These are phyloP conservation scores for Pestalotiopsis sp. DNA, from an alignment of 2,329 filamentous ascomycete genomes.

Conservation along the genomic window DNA sequence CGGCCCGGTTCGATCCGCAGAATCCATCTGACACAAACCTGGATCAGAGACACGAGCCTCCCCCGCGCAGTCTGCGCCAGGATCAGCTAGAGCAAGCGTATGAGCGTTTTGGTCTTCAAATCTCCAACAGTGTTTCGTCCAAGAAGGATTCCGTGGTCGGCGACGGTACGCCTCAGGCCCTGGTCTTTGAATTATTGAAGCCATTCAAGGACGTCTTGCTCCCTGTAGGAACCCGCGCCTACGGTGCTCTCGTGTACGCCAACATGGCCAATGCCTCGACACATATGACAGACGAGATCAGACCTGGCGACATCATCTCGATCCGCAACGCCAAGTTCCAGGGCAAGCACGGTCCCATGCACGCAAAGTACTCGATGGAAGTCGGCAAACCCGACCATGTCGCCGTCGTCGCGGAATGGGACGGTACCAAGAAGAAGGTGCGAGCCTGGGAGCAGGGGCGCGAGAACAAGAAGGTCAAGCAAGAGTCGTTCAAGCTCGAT, in stretches of 20 bases:
- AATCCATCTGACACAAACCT: constrained; percentile 74
- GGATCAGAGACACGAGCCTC: constrained; percentile 84
- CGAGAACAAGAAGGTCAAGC: constrained; percentile 90
- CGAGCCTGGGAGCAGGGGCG: constrained; percentile 93
- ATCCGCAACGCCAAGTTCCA: constrained; percentile 94
- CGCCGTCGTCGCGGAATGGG: constrained; percentile 91
- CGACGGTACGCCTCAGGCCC: constrained; percentile 77
- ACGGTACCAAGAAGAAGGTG: constrained; percentile 97
- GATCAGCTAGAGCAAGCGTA: constrained; percentile 92
- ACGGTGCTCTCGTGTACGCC: constrained; percentile 89
- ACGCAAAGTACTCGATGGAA: constrained; percentile 88
- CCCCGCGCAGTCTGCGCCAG: constrained; percentile 80
- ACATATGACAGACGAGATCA: constrained; percentile 88
- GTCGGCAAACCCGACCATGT: constrained; percentile 91
- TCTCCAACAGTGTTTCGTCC: constrained; percentile 68
- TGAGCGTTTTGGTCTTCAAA: constrained; percentile 76
- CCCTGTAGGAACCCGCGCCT: constrained; percentile 86
- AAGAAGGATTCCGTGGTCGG: constrained; percentile 82
- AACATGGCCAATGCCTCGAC: constrained; percentile 95
- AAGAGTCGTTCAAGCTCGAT: constrained; percentile 91
- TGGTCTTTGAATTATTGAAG: constrained; percentile 79
- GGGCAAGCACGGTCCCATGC: constrained; percentile 92
- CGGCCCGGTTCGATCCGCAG: constrained; percentile 74
- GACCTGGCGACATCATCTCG: constrained; percentile 87
- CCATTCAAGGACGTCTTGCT: constrained; percentile 73